Percentiles rank a stretch among this genome's conserved stretches.
Evolutionary conservation across 306 rosid species (phyloP).

Genomic region (Acacia acuminata): DNA sequence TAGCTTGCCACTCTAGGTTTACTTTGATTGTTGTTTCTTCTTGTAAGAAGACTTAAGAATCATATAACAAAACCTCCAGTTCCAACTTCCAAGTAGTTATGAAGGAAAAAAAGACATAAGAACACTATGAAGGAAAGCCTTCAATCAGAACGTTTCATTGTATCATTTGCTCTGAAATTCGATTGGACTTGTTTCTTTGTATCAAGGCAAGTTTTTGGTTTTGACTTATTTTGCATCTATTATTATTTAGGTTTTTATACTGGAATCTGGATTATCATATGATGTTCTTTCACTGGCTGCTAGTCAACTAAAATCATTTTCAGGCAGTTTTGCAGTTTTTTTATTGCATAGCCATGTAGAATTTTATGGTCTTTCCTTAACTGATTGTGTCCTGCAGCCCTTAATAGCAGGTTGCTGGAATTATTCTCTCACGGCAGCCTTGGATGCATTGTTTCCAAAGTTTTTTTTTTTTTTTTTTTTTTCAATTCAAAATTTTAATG

Average conservation of each 20-base stretch:
- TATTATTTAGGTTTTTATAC: neutral
- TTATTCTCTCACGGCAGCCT: constrained; percentile 28
- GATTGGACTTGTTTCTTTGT: neutral
- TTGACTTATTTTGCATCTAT: neutral
- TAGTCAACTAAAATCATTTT: neutral
- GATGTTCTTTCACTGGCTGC: neutral
- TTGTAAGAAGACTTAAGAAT: too few relatives aligned
- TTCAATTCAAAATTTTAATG: neutral
- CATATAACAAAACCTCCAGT: too few relatives aligned
- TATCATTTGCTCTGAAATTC: neutral
- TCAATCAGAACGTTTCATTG: neutral
- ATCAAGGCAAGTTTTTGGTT: neutral
- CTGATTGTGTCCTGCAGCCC: constrained; percentile 20
- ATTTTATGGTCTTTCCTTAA: neutral
- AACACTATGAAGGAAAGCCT: too few relatives aligned
- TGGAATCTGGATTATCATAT: neutral
- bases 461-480: constrained; percentile 23
- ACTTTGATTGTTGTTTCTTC: too few relatives aligned
- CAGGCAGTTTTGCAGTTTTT: neutral
- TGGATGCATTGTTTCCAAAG: constrained; percentile 28
- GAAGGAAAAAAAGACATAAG: too few relatives aligned
- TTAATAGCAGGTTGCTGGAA: constrained; percentile 33
- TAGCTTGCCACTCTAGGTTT: too few relatives aligned
- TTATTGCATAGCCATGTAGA: neutral
- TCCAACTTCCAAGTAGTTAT: too few relatives aligned